phyloP scores from a whole-genome alignment of 257 asterid species.

The Capsicum baccatum region DNA sequence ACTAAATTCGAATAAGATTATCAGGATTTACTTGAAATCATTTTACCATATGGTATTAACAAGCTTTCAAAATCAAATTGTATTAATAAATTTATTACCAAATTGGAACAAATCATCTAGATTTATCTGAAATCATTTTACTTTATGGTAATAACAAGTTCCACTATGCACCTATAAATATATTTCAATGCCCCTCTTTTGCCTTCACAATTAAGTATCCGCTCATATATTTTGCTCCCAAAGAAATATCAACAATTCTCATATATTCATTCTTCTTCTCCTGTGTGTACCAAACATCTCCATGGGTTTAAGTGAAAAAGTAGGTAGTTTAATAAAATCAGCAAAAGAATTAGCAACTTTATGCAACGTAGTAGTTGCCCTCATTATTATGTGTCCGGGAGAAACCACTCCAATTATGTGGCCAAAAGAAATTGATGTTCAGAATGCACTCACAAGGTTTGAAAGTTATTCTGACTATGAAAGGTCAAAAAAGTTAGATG shows the following conservation, averaged over 20 bases:
- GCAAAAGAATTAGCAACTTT: conserved; percentile 48
- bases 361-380: conserved; percentile 39
- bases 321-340: conserved; percentile 44
- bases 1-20: no score
- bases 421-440: conserved; percentile 40
- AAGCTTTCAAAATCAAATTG: no score
- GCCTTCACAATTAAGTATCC: not conserved
- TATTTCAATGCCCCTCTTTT: no score
- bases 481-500: conserved; percentile 40
- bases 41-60: no score
- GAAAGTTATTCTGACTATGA: conserved; percentile 37
- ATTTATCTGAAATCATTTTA: no score
- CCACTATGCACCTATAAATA: not conserved
- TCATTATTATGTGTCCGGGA: conserved; percentile 36
- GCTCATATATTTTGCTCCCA: not conserved
- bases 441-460: conserved; percentile 37
- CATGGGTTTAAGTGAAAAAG: conserved; percentile 31
- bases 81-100: no score
- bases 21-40: no score
- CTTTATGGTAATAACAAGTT: no score
- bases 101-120: no score
- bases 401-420: conserved; percentile 35
- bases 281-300: not conserved
- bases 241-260: no score
- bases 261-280: no score